Base-by-base conservation (phyloP, 2,329 filamentous ascomycete species). In the Xylaria sp. region DNA sequence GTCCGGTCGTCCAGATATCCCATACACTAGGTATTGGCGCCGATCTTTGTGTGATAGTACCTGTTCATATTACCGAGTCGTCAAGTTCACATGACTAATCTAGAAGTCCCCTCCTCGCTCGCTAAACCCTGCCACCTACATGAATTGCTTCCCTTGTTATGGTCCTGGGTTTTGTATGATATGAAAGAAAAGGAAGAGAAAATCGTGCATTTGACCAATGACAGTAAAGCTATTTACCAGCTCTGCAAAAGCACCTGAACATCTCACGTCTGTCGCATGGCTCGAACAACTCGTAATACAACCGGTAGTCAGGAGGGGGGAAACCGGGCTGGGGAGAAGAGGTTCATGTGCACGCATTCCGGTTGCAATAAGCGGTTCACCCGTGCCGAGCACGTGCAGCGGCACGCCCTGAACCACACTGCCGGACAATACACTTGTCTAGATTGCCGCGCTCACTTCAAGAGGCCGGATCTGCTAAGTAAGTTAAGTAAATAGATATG, bases 361-460 rank as follows among this genome's bases (percentile, higher is more conserved):
- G 82, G 80, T 37, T 89, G 87, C 72, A 80, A 77, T 56, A 87
- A 87, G 74, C 81, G 81, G 18, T 89, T 89, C 75, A 87, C 86
- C 28, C 82, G 88, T 8, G 83, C 85, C 12, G 88, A 89, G 74
- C 88, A 89, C 76, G 80, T 89, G 59, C 85, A 87, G 68, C 82
- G 87, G 15, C 88, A 90, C 77, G 81, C 84, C 25, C 79, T 89
- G 61, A 89, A 89, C 73, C 88, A 89, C 73, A 80, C 81, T n/a
- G 80, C 82, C 37, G 83, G 84, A 0, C 84, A 86, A 52, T 84
- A 84, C 69, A 89, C 87, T 3, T 91, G 89, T 74, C 78, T 84
- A 59, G 80, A 88, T 73, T 91, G 89, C 71, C 84, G 84, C 66
- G 87, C 87, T 34, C 87, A 89, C 74, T 90, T 90, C 77, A 87